Evolutionary conservation across 352 stramenopile species (phyloP).

Genomic region (Pythium scleroteichum): DNA sequence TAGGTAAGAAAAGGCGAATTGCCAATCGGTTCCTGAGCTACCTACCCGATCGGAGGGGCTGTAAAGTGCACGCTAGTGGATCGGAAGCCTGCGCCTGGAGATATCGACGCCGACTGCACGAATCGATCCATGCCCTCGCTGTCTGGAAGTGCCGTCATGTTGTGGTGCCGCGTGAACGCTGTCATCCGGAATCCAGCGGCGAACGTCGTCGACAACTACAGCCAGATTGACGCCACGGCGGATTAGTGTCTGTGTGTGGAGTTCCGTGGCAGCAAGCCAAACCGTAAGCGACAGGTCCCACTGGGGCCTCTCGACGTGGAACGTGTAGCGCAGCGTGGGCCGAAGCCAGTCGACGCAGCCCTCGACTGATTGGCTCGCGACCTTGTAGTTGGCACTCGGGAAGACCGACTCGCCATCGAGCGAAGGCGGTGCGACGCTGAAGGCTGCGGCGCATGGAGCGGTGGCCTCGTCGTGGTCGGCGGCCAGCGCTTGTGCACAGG

Average conservation of each 20-base stretch:
- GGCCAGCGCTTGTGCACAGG: not conserved
- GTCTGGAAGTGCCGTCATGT: constrained; percentile 3
- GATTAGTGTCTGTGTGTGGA: not conserved
- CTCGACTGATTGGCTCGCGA: not conserved
- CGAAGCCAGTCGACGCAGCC: constrained; percentile 18
- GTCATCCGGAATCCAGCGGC: constrained; percentile 17
- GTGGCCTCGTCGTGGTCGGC: not conserved
- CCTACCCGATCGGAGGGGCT: constrained; percentile 17
- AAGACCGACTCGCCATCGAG: not conserved
- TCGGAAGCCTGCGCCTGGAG: constrained; percentile 14
- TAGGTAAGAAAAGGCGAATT: not conserved
- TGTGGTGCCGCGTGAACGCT: constrained; percentile 7
- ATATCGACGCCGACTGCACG: constrained; percentile 15
- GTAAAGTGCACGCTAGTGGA: constrained; percentile 12
- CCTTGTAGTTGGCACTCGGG: constrained; percentile 15
- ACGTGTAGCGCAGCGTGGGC: constrained; percentile 20
- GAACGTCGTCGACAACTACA: constrained; percentile 26
- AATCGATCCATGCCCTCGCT: not conserved
- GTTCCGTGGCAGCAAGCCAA: not conserved
- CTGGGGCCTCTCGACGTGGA: constrained; percentile 8
- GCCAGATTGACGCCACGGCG: not conserved
- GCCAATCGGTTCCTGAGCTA: too few species aligned
- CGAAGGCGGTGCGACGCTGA: not conserved
- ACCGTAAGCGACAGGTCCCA: constrained; percentile 20
- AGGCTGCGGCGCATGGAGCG: not conserved